Evolutionary conservation across 352 stramenopile genomes (phyloP), one percentile per base, ranked within the genome.

Genomic region (Globisporangium apiculatum): DNA sequence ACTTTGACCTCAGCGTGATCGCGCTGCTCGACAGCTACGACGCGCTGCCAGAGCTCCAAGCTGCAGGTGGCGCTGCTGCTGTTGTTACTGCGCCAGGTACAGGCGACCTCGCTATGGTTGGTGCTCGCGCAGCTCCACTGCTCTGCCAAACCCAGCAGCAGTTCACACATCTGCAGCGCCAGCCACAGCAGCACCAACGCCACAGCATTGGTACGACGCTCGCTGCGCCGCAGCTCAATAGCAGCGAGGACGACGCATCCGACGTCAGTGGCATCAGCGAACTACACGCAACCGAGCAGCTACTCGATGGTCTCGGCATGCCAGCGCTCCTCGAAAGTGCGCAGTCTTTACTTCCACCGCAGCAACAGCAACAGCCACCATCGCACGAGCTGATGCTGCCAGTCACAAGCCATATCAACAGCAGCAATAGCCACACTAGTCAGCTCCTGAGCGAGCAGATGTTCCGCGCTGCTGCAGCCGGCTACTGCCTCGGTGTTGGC

Each of bases 1-100:
- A 61, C 15, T 61, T 61, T 35, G 56, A 61, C 15, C 56, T 61
- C 17, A 61, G 42, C 56, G 54, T 61, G 48, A 55, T 55, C 48
- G 56, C 56, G 48, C 43, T 61, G 40, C 56, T 61, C 7, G 56
- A 61, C 41, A 40, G 56, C 48, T 56, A 56, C 56, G 56, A 61
- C 38, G 49, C 56, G 31, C 56, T 61, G 10, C 56, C 56, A 14
- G 56, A 61, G 48, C 56, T 47, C 43, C 42, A 15, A 11, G 17
- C n/a, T 24, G 10, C 10, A 24, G 14, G 10, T 18, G 12, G 18
- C 18, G 1, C 18, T 24, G 18, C 18, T 24, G 18, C 18, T 24
- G 18, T 24, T 24, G 18, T 0, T 24, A 24, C 18, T 24, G 18
- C 18, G 18, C 18, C 18, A 24, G 18, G 18, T 24, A 24, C 18